These are phyloP conservation scores for Rosa persica DNA, from an alignment of 306 rosid species.

Conservation along the genomic window DNA sequence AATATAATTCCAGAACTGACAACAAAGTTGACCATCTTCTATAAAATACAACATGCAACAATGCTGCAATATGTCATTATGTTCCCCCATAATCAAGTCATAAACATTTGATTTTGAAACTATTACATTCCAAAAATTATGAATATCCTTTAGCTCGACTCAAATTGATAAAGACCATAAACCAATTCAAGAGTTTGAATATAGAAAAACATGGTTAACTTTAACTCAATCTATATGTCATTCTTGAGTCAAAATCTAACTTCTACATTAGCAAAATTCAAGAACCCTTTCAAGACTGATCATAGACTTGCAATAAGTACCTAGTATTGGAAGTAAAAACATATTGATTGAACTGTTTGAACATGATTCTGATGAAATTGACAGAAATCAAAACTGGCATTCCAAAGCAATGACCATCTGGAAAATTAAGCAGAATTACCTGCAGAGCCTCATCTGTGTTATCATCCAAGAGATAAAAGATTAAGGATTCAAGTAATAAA, in stretches of 20 bases:
- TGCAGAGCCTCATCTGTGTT: conserved; percentile 78
- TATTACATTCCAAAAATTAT: background rate
- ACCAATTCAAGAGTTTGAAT: background rate
- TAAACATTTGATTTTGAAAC: background rate
- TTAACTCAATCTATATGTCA: background rate
- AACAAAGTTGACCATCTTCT: background rate
- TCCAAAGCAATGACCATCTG: conserved; percentile 20
- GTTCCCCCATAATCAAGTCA: background rate
- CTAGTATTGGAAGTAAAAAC: conserved; percentile 11
- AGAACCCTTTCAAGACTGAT: background rate
- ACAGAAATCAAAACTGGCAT: conserved; percentile 8
- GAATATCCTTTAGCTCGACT: background rate
- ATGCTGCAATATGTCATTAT: background rate
- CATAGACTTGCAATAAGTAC: background rate
- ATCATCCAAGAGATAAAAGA: conserved; percentile 88
- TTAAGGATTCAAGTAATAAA: conserved; percentile 71
- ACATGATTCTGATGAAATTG: background rate
- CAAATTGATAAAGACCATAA: background rate
- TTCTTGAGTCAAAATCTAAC: background rate
- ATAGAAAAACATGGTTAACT: background rate
- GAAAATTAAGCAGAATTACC: conserved; percentile 42
- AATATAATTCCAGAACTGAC: conserved; percentile 24
- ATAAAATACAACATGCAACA: conserved; percentile 11
- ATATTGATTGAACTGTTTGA: conserved; percentile 19
- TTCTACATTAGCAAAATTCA: conserved; percentile 7